Evolutionary conservation across 2,329 filamentous ascomycete species (phyloP).

Genomic region (Lasiodiplodia sp.): DNA sequence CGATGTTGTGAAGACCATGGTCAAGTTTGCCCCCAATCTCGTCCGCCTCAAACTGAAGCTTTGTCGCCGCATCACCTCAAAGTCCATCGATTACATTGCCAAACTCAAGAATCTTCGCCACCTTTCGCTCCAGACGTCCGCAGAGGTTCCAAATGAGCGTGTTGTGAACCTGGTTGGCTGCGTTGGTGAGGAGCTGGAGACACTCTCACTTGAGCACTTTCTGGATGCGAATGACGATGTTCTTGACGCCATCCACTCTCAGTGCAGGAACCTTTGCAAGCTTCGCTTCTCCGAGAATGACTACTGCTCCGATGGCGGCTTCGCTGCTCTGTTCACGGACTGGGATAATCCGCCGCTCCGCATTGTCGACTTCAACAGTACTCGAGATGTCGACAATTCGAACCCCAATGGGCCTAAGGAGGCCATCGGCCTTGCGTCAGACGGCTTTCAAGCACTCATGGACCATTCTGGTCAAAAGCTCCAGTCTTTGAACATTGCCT

Average conservation of each 20-base stretch:
- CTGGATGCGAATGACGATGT: constrained; percentile 71
- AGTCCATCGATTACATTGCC: constrained; percentile 71
- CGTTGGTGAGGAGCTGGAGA: constrained; percentile 73
- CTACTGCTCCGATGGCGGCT: constrained; percentile 76
- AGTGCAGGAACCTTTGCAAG: constrained; percentile 74
- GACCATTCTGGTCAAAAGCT: constrained; percentile 75
- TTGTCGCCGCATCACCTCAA: constrained; percentile 75
- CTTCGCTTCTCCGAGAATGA: constrained; percentile 83
- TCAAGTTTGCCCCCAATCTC: constrained; percentile 70
- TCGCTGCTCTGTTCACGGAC: constrained; percentile 72
- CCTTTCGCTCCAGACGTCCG: constrained; percentile 73
- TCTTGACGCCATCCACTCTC: constrained; percentile 72
- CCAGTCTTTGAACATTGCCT: constrained; percentile 76
- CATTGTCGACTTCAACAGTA: constrained; percentile 78
- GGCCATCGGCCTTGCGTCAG: constrained; percentile 74
- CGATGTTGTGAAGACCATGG: constrained; percentile 69
- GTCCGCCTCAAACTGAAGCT: constrained; percentile 80
- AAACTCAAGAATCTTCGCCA: constrained; percentile 72
- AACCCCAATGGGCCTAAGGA: constrained; percentile 68
- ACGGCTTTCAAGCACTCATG: constrained; percentile 84
- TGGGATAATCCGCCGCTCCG: constrained; percentile 78
- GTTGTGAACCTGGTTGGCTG: constrained; percentile 68
- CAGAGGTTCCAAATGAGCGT: constrained; percentile 62
- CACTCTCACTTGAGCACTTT: constrained; percentile 78
- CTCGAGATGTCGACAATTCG: constrained; percentile 76